Conservation (phyloP, 495 filamentous ascomycete genomes). For the Penicillium mononematosum region DNA sequence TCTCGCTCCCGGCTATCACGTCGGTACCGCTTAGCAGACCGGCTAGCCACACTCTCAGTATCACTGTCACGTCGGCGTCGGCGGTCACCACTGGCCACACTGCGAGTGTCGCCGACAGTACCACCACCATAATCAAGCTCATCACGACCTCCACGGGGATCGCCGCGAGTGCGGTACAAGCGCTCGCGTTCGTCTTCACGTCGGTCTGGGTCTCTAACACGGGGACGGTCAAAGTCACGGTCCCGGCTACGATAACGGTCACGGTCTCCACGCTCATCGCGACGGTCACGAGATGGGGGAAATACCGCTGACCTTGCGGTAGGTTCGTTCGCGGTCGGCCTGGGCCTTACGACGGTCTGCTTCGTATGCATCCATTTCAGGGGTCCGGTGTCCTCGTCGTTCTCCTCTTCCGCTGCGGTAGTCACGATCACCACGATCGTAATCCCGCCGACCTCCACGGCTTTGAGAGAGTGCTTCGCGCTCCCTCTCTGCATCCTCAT, state of each 20-base stretch:
- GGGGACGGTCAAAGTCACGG: conserved; percentile 49
- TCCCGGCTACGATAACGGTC: conserved; percentile 51
- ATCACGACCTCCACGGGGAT: conserved; percentile 69
- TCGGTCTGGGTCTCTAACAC: conserved; percentile 51
- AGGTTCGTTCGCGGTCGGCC: conserved; percentile 82
- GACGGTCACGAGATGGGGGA: conserved; percentile 47
- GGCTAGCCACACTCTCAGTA: conserved; percentile 65
- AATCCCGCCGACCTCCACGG: conserved; percentile 38
- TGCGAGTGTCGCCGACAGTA: conserved; percentile 70
- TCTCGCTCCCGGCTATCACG: conserved; percentile 47
- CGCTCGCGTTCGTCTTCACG: conserved; percentile 84
- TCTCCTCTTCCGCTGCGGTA: conserved; percentile 52
- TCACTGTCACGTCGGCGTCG: conserved; percentile 69
- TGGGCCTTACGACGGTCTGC: conserved; percentile 83
- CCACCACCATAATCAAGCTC: conserved; percentile 92
- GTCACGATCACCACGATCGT: conserved; percentile 56
- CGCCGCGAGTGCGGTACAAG: conserved; percentile 77
- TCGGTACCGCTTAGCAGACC: conserved; percentile 49
- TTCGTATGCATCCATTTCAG: conserved; percentile 84
- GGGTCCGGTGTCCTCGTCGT: conserved; percentile 68
- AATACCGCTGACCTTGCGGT: conserved; percentile 72
- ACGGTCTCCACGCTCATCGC: conserved; percentile 58
- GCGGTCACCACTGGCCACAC: conserved; percentile 57
- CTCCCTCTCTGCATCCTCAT: conserved; percentile 79
- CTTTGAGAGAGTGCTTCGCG: conserved; percentile 58